Conservation (phyloP, 169 alveolate genomes). For the Blepharisma undulans region DNA sequence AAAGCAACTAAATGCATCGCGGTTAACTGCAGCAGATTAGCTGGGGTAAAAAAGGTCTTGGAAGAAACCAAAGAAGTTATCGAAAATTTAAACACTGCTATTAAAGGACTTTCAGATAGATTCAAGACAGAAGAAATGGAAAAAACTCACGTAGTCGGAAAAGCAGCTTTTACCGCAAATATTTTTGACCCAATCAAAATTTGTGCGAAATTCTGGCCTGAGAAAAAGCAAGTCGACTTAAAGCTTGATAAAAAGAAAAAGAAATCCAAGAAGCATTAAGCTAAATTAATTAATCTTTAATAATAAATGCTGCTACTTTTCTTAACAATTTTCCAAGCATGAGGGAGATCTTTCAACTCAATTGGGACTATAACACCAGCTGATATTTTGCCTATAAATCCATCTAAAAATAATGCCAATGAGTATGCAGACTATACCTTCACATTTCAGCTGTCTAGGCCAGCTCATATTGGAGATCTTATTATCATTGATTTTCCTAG, state of each 20-base stretch:
- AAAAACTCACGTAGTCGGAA: not conserved
- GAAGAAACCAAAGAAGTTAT: constrained; percentile 9
- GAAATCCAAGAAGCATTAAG: not conserved
- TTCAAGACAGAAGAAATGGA: not conserved
- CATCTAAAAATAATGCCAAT: not conserved
- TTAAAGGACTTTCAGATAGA: not conserved
- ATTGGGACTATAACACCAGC: not conserved
- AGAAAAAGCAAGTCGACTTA: constrained; percentile 9
- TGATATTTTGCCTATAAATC: not conserved
- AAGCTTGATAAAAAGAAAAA: constrained; percentile 13
- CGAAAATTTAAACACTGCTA: not conserved
- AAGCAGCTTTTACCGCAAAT: not conserved
- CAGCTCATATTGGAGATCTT: not conserved
- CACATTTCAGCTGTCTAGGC: not conserved
- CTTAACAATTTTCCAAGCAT: not conserved
- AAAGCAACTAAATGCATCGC: not conserved
- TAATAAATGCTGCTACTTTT: not conserved
- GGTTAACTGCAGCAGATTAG: not conserved
- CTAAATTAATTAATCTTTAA: not conserved
- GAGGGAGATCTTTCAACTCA: not conserved
- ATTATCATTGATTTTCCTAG: not conserved
- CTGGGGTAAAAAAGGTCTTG: not conserved
- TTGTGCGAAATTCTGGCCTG: constrained; percentile 25
- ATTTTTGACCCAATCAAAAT: not conserved
- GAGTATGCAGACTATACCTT: constrained; percentile 12